phyloP scores from a whole-genome alignment of 805 yeast species.

The Dipodascopsis tothii region DNA sequence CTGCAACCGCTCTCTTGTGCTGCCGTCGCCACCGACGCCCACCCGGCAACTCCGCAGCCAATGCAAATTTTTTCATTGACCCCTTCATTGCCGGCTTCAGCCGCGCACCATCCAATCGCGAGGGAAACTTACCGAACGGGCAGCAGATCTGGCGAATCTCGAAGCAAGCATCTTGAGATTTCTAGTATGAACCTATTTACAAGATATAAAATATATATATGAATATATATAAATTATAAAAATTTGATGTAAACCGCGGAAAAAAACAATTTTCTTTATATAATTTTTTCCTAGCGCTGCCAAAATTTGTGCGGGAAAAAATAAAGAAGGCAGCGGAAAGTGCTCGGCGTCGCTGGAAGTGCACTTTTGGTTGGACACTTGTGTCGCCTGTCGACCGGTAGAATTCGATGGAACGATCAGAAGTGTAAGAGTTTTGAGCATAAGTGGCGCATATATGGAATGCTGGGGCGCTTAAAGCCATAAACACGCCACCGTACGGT shows the following conservation, averaged over 20 bases:
- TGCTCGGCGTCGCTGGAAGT: too few species aligned
- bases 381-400: background rate
- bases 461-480: too few species aligned
- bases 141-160: conserved; percentile 34
- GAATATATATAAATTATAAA: too few species aligned
- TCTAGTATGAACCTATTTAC: background rate
- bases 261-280: background rate
- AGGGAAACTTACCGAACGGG: conserved; percentile 26
- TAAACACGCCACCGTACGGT: too few species aligned
- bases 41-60: too few species aligned
- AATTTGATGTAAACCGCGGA: background rate
- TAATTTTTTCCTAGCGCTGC: background rate
- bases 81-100: background rate
- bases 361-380: too few species aligned
- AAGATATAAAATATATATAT: too few species aligned
- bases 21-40: conserved; percentile 1
- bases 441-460: too few species aligned
- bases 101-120: background rate
- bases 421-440: too few species aligned
- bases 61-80: background rate
- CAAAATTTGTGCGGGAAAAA: background rate
- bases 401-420: background rate
- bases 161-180: conserved; percentile 34
- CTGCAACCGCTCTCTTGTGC: conserved; percentile 1
- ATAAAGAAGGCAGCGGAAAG: too few species aligned